Evolutionary conservation across 1,284 basidiomycete genomes (phyloP).

Genomic region (Inonotus hispidus): DNA sequence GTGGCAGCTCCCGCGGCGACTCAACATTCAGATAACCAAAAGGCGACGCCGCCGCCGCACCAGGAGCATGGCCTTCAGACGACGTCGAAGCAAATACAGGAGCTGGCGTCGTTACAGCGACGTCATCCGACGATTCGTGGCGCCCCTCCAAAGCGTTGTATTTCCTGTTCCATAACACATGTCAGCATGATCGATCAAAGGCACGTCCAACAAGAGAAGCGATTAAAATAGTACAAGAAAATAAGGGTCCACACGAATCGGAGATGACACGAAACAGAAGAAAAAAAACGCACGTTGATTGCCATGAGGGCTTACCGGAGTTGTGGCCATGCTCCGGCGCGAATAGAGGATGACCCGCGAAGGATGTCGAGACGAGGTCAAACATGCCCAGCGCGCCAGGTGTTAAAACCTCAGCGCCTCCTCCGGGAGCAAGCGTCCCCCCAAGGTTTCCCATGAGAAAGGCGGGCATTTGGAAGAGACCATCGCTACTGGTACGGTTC

Average conservation of each 20-base stretch:
- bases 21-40: conserved; percentile 4
- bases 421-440: conserved; percentile 53
- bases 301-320: conserved; percentile 1
- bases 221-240: conserved; percentile 6
- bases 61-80: background rate
- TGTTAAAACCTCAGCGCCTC: conserved; percentile 61
- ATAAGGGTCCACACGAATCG: background rate
- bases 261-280: no score
- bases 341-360: conserved; percentile 19
- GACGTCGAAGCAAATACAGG: background rate
- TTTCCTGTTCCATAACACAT: conserved; percentile 10
- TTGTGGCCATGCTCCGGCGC: background rate
- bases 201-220: background rate
- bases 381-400: conserved; percentile 30
- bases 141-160: conserved; percentile 1
- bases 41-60: conserved; percentile 3
- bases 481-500: conserved; percentile 2
- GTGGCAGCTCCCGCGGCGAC: background rate
- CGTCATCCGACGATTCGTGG: background rate
- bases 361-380: conserved; percentile 26
- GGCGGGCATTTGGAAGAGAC: conserved; percentile 56
- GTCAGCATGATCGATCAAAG: background rate
- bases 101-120: background rate
- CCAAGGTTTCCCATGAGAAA: conserved; percentile 54
- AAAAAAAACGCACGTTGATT: conserved; percentile 4